A percentile compares a stretch with the other conserved stretches of the same genome.
These are phyloP conservation scores for Metarhizium brunneum DNA, from an alignment of 2,329 filamentous ascomycete species.

Conservation along the genomic window DNA sequence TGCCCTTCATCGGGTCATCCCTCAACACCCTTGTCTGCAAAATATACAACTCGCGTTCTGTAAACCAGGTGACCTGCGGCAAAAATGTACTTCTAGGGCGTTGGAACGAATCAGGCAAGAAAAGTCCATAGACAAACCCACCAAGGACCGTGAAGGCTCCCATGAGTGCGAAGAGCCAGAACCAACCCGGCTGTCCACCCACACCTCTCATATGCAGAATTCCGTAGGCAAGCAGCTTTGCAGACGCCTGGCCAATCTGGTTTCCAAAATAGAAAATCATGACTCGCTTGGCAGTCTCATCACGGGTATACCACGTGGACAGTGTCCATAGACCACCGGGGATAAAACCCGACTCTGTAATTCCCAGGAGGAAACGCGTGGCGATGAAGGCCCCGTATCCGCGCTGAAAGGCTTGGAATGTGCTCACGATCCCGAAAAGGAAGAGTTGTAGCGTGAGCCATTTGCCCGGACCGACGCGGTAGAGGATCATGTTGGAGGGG, in stretches of 20 bases:
- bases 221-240: slow-evolving; percentile 31
- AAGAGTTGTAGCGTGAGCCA: slow-evolving; percentile 46
- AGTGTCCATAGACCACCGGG: slow-evolving; percentile 41
- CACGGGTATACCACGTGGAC: slow-evolving; percentile 45
- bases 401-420: slow-evolving; percentile 43
- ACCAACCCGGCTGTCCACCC: slow-evolving; percentile 41
- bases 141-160: slow-evolving; percentile 40
- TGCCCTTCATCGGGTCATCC: slow-evolving; percentile 35
- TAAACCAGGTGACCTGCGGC: slow-evolving; percentile 25
- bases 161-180: slow-evolving; percentile 46
- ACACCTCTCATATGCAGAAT: slow-evolving; percentile 41
- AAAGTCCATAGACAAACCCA: slow-evolving; percentile 31
- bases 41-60: slow-evolving; percentile 30
- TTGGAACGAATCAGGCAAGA: slow-evolving; percentile 34
- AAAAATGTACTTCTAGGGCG: slow-evolving; percentile 33
- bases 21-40: slow-evolving; percentile 29
- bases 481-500: slow-evolving; percentile 26
- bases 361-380: slow-evolving; percentile 41
- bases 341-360: slow-evolving; percentile 46
- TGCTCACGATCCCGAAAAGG: slow-evolving; percentile 42
- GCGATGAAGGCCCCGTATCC: slow-evolving; percentile 37
- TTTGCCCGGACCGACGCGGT: slow-evolving; percentile 31
- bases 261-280: slow-evolving; percentile 49
- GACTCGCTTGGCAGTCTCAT: slow-evolving; percentile 41
- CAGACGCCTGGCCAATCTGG: slow-evolving; percentile 33